These are phyloP conservation scores for Aspergillus sp. DNA, from an alignment of 2,329 filamentous ascomycete species.

Conservation along the genomic window DNA sequence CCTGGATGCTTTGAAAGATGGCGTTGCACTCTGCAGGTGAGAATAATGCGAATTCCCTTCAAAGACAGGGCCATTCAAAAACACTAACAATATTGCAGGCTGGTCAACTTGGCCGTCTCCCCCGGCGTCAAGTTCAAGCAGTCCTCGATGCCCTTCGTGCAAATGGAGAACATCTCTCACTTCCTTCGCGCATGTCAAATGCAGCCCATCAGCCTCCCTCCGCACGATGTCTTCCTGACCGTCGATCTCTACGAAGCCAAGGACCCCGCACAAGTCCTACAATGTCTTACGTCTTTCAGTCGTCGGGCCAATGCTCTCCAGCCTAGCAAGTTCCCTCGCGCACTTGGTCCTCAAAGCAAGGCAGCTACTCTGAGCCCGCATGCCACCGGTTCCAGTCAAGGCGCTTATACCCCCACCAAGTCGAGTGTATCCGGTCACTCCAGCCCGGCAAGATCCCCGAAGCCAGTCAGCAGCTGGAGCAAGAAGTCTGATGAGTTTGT, in stretches of 20 bases:
- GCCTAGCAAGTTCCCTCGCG: slow-evolving; percentile 70
- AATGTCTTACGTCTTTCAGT: slow-evolving; percentile 90
- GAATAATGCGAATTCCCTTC: no score
- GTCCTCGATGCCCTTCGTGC: slow-evolving; percentile 94
- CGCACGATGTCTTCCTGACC: slow-evolving; percentile 94
- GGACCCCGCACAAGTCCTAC: slow-evolving; percentile 91
- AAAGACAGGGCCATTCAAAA: no score
- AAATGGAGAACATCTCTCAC: slow-evolving; percentile 99
- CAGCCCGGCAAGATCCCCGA: slow-evolving; percentile 63
- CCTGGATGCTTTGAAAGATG: slow-evolving; percentile 84
- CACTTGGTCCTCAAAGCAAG: slow-evolving; percentile 72
- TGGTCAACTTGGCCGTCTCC: slow-evolving; percentile 77
- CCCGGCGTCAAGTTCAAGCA: slow-evolving; percentile 86
- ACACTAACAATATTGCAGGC: slow-evolving; percentile 53
- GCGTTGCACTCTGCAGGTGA: slow-evolving; percentile 88
- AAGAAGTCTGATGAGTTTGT: slow-evolving; percentile 76
- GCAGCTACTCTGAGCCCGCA: slow-evolving; percentile 65
- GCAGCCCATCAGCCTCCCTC: slow-evolving; percentile 80
- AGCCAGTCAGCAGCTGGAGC: slow-evolving; percentile 81
- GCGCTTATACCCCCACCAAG: slow-evolving; percentile 40
- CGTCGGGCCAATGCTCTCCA: slow-evolving; percentile 75
- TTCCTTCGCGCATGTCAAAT: slow-evolving; percentile 87
- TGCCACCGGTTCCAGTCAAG: slow-evolving; percentile 61
- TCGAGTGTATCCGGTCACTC: slow-evolving; percentile 56
- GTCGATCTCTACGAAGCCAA: slow-evolving; percentile 96